Conservation (phyloP, 192 early-diverging fungal species). For the Mortierella antarctica region DNA sequence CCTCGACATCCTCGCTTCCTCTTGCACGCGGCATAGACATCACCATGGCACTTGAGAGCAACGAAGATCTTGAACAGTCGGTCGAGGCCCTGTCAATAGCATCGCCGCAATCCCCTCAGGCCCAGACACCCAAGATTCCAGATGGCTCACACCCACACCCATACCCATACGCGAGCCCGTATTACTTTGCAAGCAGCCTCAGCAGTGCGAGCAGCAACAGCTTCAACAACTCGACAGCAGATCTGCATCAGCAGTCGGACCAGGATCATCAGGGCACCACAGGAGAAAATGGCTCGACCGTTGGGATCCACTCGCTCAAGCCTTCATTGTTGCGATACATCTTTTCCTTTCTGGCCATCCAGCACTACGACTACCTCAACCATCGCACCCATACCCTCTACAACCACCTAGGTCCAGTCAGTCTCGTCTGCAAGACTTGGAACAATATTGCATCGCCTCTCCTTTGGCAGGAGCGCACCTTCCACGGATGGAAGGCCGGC, state of each 20-base stretch:
- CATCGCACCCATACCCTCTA: slow-evolving; percentile 49
- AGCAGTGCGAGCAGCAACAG: slow-evolving; percentile 15
- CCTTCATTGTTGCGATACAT: slow-evolving; percentile 45
- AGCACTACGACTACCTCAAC: slow-evolving; percentile 52
- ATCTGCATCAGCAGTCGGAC: slow-evolving; percentile 13
- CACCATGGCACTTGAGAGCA: slow-evolving; percentile 39
- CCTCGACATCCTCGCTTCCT: not conserved
- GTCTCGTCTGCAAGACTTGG: slow-evolving; percentile 47
- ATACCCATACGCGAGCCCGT: slow-evolving; percentile 35
- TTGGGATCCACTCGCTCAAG: slow-evolving; percentile 42
- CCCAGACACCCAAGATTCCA: not conserved
- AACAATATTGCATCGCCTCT: slow-evolving; percentile 47
- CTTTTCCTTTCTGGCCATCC: slow-evolving; percentile 39
- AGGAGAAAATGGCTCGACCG: not conserved
- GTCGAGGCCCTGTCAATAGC: slow-evolving; percentile 22
- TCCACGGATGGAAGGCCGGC: slow-evolving; percentile 53
- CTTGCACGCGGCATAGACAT: not conserved
- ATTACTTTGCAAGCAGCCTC: slow-evolving; percentile 15
- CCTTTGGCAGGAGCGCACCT: slow-evolving; percentile 51
- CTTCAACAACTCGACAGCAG: slow-evolving; percentile 30
- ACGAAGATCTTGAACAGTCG: slow-evolving; percentile 25
- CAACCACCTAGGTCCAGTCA: slow-evolving; percentile 41
- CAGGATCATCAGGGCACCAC: not conserved
- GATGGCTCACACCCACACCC: not conserved
- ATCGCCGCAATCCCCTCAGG: not conserved